Percentiles rank a stretch among this genome's conserved stretches.
Evolutionary conservation across 1,284 basidiomycete species (phyloP).

Genomic region (Phellopilus nigrolimitatus): DNA sequence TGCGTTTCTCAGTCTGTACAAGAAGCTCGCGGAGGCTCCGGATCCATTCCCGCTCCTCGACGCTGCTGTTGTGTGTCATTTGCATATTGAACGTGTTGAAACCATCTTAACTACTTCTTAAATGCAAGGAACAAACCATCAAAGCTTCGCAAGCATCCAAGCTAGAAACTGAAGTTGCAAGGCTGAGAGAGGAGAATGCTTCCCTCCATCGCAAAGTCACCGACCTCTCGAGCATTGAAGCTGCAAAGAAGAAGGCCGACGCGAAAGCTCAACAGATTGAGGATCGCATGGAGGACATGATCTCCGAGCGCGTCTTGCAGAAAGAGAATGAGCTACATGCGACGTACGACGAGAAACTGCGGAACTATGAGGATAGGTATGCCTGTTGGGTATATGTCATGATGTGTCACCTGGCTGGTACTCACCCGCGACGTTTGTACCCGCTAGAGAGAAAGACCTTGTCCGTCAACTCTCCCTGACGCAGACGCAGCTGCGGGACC

Average conservation of each 20-base stretch:
- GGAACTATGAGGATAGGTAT: slow-evolving; percentile 92
- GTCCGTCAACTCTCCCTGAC: slow-evolving; percentile 81
- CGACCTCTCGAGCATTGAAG: slow-evolving; percentile 63
- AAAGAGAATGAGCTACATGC: slow-evolving; percentile 96
- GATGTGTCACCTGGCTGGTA: not conserved
- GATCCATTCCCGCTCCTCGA: slow-evolving; percentile 96
- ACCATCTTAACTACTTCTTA: not conserved
- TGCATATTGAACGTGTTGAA: not conserved
- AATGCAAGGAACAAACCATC: slow-evolving; percentile 76
- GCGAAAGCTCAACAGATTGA: slow-evolving; percentile 74
- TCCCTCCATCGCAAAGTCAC: slow-evolving; percentile 68
- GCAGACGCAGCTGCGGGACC: slow-evolving; percentile 84
- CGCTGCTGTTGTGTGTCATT: slow-evolving; percentile 71
- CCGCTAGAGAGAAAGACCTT: slow-evolving; percentile 82
- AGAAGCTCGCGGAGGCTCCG: slow-evolving; percentile 88
- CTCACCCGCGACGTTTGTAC: not conserved
- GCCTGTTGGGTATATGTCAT: slow-evolving; percentile 21
- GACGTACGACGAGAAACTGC: slow-evolving; percentile 91
- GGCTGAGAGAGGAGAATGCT: slow-evolving; percentile 74
- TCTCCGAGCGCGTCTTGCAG: slow-evolving; percentile 78
- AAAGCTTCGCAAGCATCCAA: slow-evolving; percentile 78
- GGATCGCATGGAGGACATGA: slow-evolving; percentile 85
- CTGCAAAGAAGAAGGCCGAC: slow-evolving; percentile 74
- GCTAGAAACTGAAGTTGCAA: slow-evolving; percentile 66
- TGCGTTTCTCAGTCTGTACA: slow-evolving; percentile 91